A percentile compares a stretch with the other conserved stretches of the same genome.
Conservation (phyloP, 306 rosid species). For the Corylus americana region DNA sequence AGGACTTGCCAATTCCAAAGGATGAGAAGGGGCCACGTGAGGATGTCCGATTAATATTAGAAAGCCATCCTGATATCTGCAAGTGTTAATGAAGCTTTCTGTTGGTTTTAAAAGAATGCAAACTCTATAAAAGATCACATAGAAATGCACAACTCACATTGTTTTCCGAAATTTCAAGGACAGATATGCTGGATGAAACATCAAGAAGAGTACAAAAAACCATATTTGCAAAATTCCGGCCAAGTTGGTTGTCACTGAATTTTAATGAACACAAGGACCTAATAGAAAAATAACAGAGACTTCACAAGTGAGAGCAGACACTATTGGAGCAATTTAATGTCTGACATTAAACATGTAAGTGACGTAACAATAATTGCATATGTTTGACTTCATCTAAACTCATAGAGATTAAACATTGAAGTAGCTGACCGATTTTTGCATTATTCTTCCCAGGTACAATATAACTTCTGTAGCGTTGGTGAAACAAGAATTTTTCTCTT, state of each 20-base stretch:
- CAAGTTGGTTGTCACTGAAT: constrained; percentile 55
- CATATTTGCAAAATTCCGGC: constrained; percentile 55
- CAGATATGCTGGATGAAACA: constrained; percentile 64
- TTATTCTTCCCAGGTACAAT: neutral
- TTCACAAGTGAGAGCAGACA: constrained; percentile 16
- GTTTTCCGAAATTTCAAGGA: constrained; percentile 87
- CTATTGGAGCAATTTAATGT: neutral
- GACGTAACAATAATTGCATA: neutral
- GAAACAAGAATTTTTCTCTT: neutral
- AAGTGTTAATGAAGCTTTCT: constrained; percentile 28
- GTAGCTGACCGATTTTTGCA: neutral
- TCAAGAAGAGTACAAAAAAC: constrained; percentile 61
- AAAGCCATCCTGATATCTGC: constrained; percentile 90
- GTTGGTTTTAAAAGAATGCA: constrained; percentile 26
- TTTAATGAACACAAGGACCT: constrained; percentile 75
- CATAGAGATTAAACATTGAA: neutral
- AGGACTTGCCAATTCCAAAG: constrained; percentile 50
- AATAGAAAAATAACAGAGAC: constrained; percentile 26
- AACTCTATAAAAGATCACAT: constrained; percentile 21
- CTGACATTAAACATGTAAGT: neutral
- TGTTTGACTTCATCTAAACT: neutral
- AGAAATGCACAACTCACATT: constrained; percentile 53
- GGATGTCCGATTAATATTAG: constrained; percentile 51
- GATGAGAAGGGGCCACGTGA: constrained; percentile 30
- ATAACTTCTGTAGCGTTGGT: neutral